Evolutionary conservation across 1,284 basidiomycete genomes (phyloP).

Genomic region (Filobasidium uniguttulatum): DNA sequence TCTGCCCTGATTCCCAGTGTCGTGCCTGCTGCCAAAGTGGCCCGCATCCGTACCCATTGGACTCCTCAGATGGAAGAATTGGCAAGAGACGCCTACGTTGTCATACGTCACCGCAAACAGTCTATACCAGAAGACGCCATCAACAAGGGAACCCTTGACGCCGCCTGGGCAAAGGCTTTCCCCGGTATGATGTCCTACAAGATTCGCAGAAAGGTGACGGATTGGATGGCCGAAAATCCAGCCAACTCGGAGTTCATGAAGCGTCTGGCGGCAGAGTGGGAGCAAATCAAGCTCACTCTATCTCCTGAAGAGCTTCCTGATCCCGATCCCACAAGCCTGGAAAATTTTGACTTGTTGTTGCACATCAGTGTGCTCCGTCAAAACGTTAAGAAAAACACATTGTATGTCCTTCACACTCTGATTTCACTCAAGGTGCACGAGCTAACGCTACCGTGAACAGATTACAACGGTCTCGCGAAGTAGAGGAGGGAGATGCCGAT

Average conservation of each 20-base stretch:
- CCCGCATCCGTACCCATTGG: constrained; percentile 5
- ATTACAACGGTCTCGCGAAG: neutral
- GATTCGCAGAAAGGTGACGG: neutral
- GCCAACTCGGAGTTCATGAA: constrained; percentile 9
- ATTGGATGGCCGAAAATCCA: constrained; percentile 3
- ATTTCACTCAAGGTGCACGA: neutral
- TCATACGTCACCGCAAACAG: constrained; percentile 2
- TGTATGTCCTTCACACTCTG: neutral
- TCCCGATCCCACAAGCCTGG: constrained; percentile 3
- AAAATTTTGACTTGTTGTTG: constrained; percentile 7
- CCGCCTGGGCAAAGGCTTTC: constrained; percentile 7
- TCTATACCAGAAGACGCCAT: neutral
- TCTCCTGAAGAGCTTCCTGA: constrained; percentile 1
- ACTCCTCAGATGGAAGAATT: constrained; percentile 10
- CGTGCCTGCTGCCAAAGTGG: neutral
- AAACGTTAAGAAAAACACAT: constrained; percentile 6
- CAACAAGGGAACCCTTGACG: constrained; percentile 1
- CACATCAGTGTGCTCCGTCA: constrained; percentile 6
- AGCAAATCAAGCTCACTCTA: neutral
- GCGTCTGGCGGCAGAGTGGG: constrained; percentile 6
- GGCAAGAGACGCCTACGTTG: constrained; percentile 8
- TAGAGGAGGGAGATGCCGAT: neutral
- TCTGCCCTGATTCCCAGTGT: neutral
- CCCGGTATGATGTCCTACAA: constrained; percentile 2
- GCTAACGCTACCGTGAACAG: neutral